Evolutionary conservation across 202 grass and related monocot genomes (phyloP).

Genomic region (Setaria italica): DNA sequence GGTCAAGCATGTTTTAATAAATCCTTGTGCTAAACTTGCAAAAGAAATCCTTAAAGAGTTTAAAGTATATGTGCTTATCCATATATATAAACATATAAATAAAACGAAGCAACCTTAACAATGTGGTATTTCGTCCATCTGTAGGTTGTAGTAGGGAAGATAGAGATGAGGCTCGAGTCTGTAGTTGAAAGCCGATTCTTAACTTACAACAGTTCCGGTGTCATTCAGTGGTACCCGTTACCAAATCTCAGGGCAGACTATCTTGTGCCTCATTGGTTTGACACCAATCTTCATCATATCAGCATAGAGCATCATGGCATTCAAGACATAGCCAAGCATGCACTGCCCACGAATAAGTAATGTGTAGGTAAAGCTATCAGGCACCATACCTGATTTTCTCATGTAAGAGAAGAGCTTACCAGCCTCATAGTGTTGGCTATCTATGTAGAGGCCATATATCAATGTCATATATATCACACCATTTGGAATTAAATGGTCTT

Average conservation of each 20-base stretch:
- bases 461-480: constrained; percentile 61
- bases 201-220: constrained; percentile 34
- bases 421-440: constrained; percentile 53
- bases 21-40: neutral
- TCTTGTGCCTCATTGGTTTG: constrained; percentile 42
- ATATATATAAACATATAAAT: neutral
- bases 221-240: constrained; percentile 38
- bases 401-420: constrained; percentile 58
- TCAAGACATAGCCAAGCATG: constrained; percentile 63
- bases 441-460: constrained; percentile 61
- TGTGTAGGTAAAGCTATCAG: constrained; percentile 69
- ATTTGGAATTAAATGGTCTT: constrained; percentile 41
- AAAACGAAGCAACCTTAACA: neutral
- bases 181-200: constrained; percentile 23
- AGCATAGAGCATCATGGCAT: constrained; percentile 69
- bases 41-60: neutral
- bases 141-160: neutral
- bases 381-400: constrained; percentile 59
- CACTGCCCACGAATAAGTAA: constrained; percentile 63
- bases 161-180: neutral
- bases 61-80: neutral
- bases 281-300: constrained; percentile 63
- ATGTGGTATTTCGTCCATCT: neutral
- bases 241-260: constrained; percentile 62
- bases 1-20: neutral